Percentiles rank a stretch among this genome's conserved stretches.
phyloP scores from a whole-genome alignment of 176 grass and related monocot genomes.

The Elymus sibiricus region DNA sequence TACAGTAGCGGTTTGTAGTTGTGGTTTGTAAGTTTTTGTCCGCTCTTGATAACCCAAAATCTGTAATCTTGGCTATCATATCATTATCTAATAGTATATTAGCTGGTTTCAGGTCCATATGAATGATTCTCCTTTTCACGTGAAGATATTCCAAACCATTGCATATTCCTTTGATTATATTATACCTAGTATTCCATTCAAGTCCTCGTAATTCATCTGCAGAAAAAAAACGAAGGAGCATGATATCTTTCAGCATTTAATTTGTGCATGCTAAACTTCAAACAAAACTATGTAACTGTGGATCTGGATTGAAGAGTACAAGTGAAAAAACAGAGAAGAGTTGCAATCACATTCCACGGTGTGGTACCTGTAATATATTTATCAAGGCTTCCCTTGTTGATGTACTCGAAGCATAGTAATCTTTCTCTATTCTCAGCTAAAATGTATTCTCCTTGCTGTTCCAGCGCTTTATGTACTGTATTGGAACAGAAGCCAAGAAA shows the following conservation, averaged over 20 bases:
- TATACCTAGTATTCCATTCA: not conserved
- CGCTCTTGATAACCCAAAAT: not conserved
- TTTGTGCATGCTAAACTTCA: too few species aligned
- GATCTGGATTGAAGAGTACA: not conserved
- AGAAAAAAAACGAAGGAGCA: not conserved
- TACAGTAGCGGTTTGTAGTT: not conserved
- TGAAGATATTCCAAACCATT: not conserved
- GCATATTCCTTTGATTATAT: not conserved
- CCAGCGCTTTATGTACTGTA: not conserved
- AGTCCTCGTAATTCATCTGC: not conserved
- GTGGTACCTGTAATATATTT: not conserved
- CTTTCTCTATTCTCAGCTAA: not conserved
- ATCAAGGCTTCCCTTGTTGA: not conserved
- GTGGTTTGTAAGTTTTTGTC: not conserved
- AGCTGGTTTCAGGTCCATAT: not conserved
- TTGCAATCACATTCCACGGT: not conserved
- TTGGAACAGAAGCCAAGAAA: conserved; percentile 9
- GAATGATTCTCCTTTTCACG: not conserved
- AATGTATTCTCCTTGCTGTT: not conserved
- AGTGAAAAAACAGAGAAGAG: not conserved
- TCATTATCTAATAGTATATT: not conserved
- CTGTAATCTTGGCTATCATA: not conserved
- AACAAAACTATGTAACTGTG: too few species aligned
- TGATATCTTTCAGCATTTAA: not conserved
- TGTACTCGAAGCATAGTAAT: conserved; percentile 3